Base-by-base conservation (phyloP, 2,329 filamentous ascomycete genomes). In the Fusarium duplospermum region DNA sequence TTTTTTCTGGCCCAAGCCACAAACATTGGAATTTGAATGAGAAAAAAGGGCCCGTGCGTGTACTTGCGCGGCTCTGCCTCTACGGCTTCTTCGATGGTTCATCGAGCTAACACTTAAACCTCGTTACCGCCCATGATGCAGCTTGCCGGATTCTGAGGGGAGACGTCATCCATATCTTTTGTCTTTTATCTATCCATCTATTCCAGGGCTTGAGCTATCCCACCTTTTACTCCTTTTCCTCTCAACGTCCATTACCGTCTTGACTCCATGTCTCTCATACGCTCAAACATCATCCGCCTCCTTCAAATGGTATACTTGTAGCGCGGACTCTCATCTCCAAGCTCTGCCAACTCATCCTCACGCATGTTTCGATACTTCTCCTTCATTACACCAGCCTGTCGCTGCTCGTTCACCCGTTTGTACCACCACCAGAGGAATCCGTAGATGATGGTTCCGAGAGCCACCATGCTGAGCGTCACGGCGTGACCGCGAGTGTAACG, bases 401-500 rank as follows among this genome's bases (percentile, higher is more conserved):
- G 83, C 66, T 77, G 80, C 72, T 80, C 82, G 69, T 92, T 92
- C 76, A 85, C 81, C 73, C 38, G 79, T 31, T 77, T 75, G 73
- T 88, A 89, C 82, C 85, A 89, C 69, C 85, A 81, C 87, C 87
- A 90, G 82, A 92, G 84, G 31, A 88, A 81, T 4, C 80, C 85
- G 75, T 89, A 92, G 6, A 90, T 81, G 31, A 86, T 58, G 0
- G 85, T 86, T 1, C 89, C 85, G 75, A 91, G 83, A 3, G 83
- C 88, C 0, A 91, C 89, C 81, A 92, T 83, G 29, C 86, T 84
- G 54, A 92, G 81, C 4, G 89, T 91, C 11, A 91, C 85, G 1
- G 89, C 90, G 76, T 93, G 90, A 6, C 91, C 91, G 36, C 85
- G 85, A 40, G 89, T 83, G 77, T 89, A 93, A n/a, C 89, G 85